Conservation (phyloP, 1,284 basidiomycete species). For the Cryptococcus sp. region DNA sequence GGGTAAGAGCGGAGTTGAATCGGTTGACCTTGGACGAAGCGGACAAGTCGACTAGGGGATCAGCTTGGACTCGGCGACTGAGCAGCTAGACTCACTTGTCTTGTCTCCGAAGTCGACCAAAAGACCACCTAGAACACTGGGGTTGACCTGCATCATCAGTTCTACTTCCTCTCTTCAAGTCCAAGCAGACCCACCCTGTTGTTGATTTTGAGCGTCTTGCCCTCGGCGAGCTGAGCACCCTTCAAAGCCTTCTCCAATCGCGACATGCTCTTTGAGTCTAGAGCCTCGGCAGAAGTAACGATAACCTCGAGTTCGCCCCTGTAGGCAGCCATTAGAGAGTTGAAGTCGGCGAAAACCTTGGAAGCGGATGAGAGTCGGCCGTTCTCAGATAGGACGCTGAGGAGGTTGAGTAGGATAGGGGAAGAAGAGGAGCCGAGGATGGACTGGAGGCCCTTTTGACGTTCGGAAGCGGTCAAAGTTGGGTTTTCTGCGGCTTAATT, state of each 20-base stretch:
- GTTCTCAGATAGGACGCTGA: slow-evolving; percentile 87
- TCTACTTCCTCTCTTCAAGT: background rate
- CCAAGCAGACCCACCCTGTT: slow-evolving; percentile 64
- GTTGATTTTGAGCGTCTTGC: slow-evolving; percentile 76
- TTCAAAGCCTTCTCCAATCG: slow-evolving; percentile 79
- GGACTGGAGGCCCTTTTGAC: slow-evolving; percentile 62
- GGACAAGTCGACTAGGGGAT: slow-evolving; percentile 63
- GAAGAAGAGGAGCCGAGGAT: slow-evolving; percentile 63
- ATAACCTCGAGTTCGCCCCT: slow-evolving; percentile 89
- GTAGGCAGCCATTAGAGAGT: slow-evolving; percentile 82
- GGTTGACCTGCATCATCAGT: slow-evolving; percentile 64
- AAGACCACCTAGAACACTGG: slow-evolving; percentile 78
- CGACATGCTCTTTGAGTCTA: slow-evolving; percentile 66
- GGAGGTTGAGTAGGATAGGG: slow-evolving; percentile 88
- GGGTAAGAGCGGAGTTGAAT: slow-evolving; percentile 80
- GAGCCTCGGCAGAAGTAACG: slow-evolving; percentile 80
- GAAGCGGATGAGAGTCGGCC: slow-evolving; percentile 79
- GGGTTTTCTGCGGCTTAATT: slow-evolving; percentile 59
- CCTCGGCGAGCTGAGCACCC: slow-evolving; percentile 75
- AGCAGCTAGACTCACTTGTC: slow-evolving; percentile 57
- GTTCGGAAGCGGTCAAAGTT: slow-evolving; percentile 76
- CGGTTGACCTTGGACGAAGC: slow-evolving; percentile 90
- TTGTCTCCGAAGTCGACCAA: slow-evolving; percentile 98
- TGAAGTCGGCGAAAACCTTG: slow-evolving; percentile 87
- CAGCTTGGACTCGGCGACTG: slow-evolving; percentile 1